Base-by-base conservation (phyloP, 2,329 filamentous ascomycete species). In the Erysiphe pulchra region DNA sequence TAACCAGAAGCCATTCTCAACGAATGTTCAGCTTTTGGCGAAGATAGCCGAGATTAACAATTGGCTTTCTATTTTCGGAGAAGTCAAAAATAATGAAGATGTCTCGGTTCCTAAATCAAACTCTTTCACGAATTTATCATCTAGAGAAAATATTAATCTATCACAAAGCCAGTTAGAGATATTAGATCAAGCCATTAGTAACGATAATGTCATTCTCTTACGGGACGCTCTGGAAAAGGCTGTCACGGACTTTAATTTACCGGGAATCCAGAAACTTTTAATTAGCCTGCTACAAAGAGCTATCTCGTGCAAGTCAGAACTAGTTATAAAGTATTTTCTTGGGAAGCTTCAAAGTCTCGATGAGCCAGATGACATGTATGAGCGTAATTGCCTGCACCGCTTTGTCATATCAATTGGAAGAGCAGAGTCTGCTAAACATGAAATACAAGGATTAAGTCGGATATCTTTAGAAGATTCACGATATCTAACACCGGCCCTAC, bases 401-500 rank as follows among this genome's bases (percentile, higher is more conserved):
- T 67, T 95, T 2, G 80, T 98, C 38, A 92, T 95, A 48, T 78
- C 86, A 17, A 92, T 94, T 53, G 86, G 87, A 16, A 76, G 87
- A 43, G 75, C 78, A 12, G 67, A 70, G 13, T 68, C 69, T 9
- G 66, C 67, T 33, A 52, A 55, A 52, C 40, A 57, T 52, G 44
- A 50, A 31, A 16, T 42, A 2, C 45, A 47, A 17, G 28, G 50
- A n/a, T 71, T 72, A 50, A 65, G 65, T 1, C 57, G 61, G 0
- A 59, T 63, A 1, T 55, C 61, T 14, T 12, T 5, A 4, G 55
- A 60, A 16, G 62, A 62, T 2, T 71, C 75, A 44, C 59, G 68
- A 17, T 92, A 83, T 57, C 76, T 93, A 48, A 82, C 81, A 1
- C 83, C 87, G 16, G 81, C 82, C 1, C 70, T 80, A 17, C 70